Base-by-base conservation (phyloP, 73 alveolate genomes). In the Durusdinium trenchii region DNA sequence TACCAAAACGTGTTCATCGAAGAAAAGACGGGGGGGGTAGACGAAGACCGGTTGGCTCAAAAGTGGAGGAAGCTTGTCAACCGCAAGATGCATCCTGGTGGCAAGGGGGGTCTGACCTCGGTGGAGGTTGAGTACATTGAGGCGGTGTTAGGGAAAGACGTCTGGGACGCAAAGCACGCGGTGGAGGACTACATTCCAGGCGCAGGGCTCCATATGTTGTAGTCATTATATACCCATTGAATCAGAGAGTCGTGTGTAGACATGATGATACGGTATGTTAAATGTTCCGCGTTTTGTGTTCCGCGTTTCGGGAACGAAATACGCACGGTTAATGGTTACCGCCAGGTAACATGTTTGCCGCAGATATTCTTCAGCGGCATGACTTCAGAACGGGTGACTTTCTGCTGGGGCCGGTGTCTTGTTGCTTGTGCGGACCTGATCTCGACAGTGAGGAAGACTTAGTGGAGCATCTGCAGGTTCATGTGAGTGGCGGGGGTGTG, bases 1-100 rank as follows among this genome's bases (percentile, higher is more conserved):
- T 81, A 47, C 92, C 92, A 48, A 45, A 48, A 48, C 92, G 92
- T 32, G 67, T 20, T 1, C 92, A 81, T 47, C 67, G 92, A 20
- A 81, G 71, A 48, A 32, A 26, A 30, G 92, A 7, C 4, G n/a
- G 61, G 71, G 1, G 69, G 32, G 1, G 3, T 28, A 9, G 92
- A 48, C 5, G 92, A 81, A 81, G 92, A 81, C 71, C 18, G 28
- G 5, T 9, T 81, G 92, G 92, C 92, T 5, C 16, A 2, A 38
- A 45, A 47, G 32, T 81, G 92, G 92, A 64, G 92, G 71, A 45
- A 46, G 32, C 32, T 81, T 43, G 71, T 48, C 32, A 30, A 12
- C 48, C 43, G 69, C 18, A 81, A 81, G 30, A 28, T 5, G 6
- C 26, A 81, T 35, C 69, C 71, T 46, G 9, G 10, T 28, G 47